phyloP scores from a whole-genome alignment of 768 basidiomycete genomes.

The Russula sp. region DNA sequence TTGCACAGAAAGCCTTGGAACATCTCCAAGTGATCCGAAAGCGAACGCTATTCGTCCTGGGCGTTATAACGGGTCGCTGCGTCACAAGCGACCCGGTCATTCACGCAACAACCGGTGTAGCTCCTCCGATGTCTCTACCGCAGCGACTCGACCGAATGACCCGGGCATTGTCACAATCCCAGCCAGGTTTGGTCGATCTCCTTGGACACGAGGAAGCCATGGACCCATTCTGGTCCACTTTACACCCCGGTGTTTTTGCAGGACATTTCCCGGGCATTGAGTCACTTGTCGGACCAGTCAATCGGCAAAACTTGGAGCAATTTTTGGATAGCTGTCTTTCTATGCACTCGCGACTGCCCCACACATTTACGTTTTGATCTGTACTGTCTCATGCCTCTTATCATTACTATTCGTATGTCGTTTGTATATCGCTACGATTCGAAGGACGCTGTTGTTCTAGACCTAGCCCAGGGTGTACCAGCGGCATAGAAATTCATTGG shows the following conservation, averaged over 20 bases:
- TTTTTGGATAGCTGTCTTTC: conserved; percentile 33
- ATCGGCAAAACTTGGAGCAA: conserved; percentile 27
- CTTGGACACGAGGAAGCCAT: conserved; percentile 26
- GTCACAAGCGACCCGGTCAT: conserved; percentile 2
- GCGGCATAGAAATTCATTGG: conserved; percentile 97
- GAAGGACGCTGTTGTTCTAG: conserved; percentile 45
- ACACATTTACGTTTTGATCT: conserved; percentile 18
- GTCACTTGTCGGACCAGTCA: conserved; percentile 29
- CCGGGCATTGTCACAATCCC: conserved; percentile 24
- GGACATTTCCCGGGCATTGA: conserved; percentile 34
- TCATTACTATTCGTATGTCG: background rate
- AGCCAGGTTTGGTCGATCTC: conserved; percentile 26
- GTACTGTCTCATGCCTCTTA: background rate
- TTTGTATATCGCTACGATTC: conserved; percentile 19
- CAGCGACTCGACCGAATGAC: conserved; percentile 29
- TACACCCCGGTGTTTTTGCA: conserved; percentile 25
- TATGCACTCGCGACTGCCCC: conserved; percentile 27
- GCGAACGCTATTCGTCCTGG: conserved; percentile 27
- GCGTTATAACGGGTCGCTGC: conserved; percentile 22
- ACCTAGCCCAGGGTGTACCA: conserved; percentile 71
- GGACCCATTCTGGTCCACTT: conserved; percentile 28
- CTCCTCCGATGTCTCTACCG: conserved; percentile 17
- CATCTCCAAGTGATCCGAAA: conserved; percentile 29
- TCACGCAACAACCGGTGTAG: background rate
- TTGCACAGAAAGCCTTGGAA: conserved; percentile 29